Evolutionary conservation across 441 rosid genomes (phyloP), one percentile per base, ranked within the genome.

Genomic region (Gossypium trilobum): DNA sequence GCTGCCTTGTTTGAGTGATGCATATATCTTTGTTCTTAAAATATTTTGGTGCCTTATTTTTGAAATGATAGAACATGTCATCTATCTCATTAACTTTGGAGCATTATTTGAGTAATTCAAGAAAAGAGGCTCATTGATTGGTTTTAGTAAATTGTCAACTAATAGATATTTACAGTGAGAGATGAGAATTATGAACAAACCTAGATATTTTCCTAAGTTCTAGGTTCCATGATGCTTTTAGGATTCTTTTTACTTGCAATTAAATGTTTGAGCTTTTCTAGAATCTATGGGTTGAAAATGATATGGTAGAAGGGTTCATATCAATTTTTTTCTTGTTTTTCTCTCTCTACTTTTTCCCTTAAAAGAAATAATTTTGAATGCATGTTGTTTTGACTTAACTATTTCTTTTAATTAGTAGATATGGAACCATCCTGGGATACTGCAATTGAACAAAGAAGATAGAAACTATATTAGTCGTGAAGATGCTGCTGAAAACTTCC

Each of bases 371-470:
- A 16, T 51, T 51, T 68, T 16, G 10, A 48, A 29, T 52, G 4
- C 60, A 10, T 68, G 17, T 29, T 27, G 39, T 67, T 46, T 51
- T 52, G 72, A 68, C 46, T 5, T 20, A 51, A 17, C 9, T 68
- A 52, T 52, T 17, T 68, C 27, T 80, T 75, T 67, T 80, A 33
- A 57, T 63, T 85, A 67, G 79, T 82, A 96, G 99, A 93, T 96
- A 80, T 89, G 97, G 92, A 96, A 96, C 82, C 99, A 96, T 87
- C 99, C 99, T 77, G 97, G 98, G 73, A 96, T 96, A 80, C 82
- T 93, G 80, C 98, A 93, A 82, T 77, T 96, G 87, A 93, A 83
- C 75, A 95, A 95, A 76, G 99, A 92, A 84, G 92, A 89, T 82
- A 86, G 86, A 79, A 91, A 82, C 77, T 73, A 81, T 57, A 78